Evolutionary conservation across 352 stramenopile genomes (phyloP), one percentile per base, ranked within the genome.

Genomic region (Globisporangium okanoganense): DNA sequence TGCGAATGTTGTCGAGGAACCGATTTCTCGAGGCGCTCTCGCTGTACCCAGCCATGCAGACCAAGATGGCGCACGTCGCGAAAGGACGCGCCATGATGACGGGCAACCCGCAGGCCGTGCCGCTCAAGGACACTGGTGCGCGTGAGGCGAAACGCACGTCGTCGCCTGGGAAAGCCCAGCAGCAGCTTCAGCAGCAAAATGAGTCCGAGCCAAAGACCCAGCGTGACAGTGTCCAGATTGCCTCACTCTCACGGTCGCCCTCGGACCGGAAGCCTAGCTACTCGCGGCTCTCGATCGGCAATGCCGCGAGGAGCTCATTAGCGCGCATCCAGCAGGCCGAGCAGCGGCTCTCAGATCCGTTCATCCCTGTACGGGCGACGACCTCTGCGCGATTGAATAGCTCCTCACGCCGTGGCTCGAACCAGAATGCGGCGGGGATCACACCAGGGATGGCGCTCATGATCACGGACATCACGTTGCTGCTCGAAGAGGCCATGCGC

Each of bases 1-100:
- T 92, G 60, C 82, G 82, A 10, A 90, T 92, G 80, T 79, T 92
- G 36, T 90, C 82, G 18, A 66, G 82, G 2, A 81, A 93, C 36
- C 86, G 87, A 38, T 93, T 93, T 55, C 71, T 91, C 53, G 83
- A 90, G 29, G 83, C 83, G 3, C 67, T 93, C 10, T 69, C 79
- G 35, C 74, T 90, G 61, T 90, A 85, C 56, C 81, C 83, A 8
- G 71, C 76, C 50, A 93, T 93, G 83, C 61, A 66, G 47, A 52
- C 56, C 16, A 87, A 87, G 64, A 82, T 84, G 75, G 75, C 74
- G 16, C 71, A 84, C 31, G 76, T 83, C 51, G 78, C 73, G 13
- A 66, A 76, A 25, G 59, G 61, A 22, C 55, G 72, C 6, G 66
- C 60, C 56, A 66, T 68, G 20, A 51, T 14, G 45, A 61, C 18